Evolutionary conservation across 768 basidiomycete genomes (phyloP), one percentile per base, ranked within the genome.

Genomic region (Ephemerocybe angulata): DNA sequence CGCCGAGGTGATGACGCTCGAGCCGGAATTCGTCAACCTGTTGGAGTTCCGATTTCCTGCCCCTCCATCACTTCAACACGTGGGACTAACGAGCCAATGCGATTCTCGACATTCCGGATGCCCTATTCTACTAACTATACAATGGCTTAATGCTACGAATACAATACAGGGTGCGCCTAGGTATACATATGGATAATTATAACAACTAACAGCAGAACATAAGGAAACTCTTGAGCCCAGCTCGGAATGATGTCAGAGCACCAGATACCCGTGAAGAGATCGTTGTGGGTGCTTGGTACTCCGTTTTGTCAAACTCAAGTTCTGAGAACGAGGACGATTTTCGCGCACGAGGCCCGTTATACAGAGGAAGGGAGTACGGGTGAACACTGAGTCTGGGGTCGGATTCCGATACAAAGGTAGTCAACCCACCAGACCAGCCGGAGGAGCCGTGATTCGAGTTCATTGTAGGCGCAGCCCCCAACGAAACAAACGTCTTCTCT

Each of bases 401-500:
- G 2, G 48, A 50, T 29, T 50, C 48, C 31, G 48, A 50, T 17
- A 50, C 48, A 22, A 50, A 50, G 19, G 43, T 54, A 27, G 64
- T 62, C 30, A 63, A 52, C 30, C 63, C 62, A 46, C 62, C 64
- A 17, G 71, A 67, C 69, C 72, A 74, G 24, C 64, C 61, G 35
- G 62, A 64, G 17, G 65, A 68, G 30, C 53, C 55, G 48, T 64
- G 60, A 21, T 67, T 60, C 17, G 27, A 50, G 19, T 30, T 12
- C 31, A 31, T 31, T 6, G 38, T 13, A 60, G 64, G 38, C 62
- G 58, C 43, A 13, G 38, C 49, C 21, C 67, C 53, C 60, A 75
- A 58, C 44, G 72, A 71, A 43, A 67, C 52, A 53, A 66, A 65
- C 22, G 72, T 73, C 56, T 63, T 67, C 61, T 77, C 67, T 4